Evolutionary conservation across 306 rosid genomes (phyloP).

Genomic region (Cucurbita pepo): DNA sequence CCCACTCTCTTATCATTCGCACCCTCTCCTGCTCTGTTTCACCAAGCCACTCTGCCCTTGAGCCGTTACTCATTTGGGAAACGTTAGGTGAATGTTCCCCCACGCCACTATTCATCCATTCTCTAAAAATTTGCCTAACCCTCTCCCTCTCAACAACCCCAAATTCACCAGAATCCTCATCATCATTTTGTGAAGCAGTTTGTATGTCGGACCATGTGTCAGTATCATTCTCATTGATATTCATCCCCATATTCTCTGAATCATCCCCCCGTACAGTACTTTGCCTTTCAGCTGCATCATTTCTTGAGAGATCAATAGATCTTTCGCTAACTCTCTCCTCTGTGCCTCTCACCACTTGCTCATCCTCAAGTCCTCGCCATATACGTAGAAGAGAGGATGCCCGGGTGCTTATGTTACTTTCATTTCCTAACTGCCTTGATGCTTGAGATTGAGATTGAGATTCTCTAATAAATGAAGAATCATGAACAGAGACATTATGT

Average conservation of each 20-base stretch:
- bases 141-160: constrained; percentile 81
- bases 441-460: constrained; percentile 48
- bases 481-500: constrained; percentile 56
- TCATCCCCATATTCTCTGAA: constrained; percentile 32
- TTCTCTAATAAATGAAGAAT: constrained; percentile 56
- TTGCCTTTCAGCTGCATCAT: constrained; percentile 17
- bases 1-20: constrained; percentile 75
- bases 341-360: constrained; percentile 43
- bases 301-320: constrained; percentile 23
- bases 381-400: constrained; percentile 52
- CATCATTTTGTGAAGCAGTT: constrained; percentile 49
- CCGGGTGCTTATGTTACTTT: constrained; percentile 41
- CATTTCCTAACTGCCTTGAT: constrained; percentile 38
- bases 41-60: constrained; percentile 60
- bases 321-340: constrained; percentile 51
- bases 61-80: constrained; percentile 29
- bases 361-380: constrained; percentile 91
- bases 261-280: constrained; percentile 20
- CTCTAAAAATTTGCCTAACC: constrained; percentile 81
- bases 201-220: constrained; percentile 61
- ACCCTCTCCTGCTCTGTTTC: constrained; percentile 90
- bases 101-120: constrained; percentile 67
- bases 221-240: constrained; percentile 47
- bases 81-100: constrained; percentile 31
- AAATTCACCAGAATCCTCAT: constrained; percentile 39